Evolutionary conservation across 371 early-diverging fungal genomes (phyloP), one percentile per base, ranked within the genome.

Genomic region (Mucor racemosus): DNA sequence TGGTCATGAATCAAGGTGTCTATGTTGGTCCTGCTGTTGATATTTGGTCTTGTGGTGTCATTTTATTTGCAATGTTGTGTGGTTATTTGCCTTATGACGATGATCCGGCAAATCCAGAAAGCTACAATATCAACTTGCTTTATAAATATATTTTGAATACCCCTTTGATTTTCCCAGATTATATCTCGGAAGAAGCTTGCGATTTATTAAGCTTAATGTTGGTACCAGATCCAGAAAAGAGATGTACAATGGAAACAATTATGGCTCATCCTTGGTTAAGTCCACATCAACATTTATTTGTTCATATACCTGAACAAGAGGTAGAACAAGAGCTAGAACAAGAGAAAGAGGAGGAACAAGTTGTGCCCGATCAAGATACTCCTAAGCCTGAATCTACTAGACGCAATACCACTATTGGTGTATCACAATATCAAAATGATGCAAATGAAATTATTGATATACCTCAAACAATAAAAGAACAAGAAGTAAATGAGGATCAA

Each of bases 31-130:
- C 98, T 9, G 95, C 96, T 7, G 98, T 97, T 0, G 99, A 99
- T 77, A 91, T 97, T 56, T 99, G 98, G 98, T 92, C 92, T 46
- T 94, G 94, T 68, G 97, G 98, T 39, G 98, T 97, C 13, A 95
- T 97, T 62, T 78, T 99, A 60, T 97, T 95, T 72, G 97, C 98
- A 14, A 97, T 98, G 98, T 82, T 97, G 9, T 95, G 94, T 53
- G 99, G 99, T 5, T 96, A 95, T 71, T 87, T 99, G 41, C 99
- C 99, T 9, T 99, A 95, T 76, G 99, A 99, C 69, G 99, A 99
- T 77, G 99, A 99, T 78, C 97, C 97, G 7, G 90, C 86, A 10
- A 97, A 98, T 76, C 98, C 97, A 17, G 97, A 97, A 57, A 94
- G 96, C 38, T 96, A 97, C 77, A 96, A 97, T 76, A 95, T 98